Base-by-base conservation (phyloP, 371 early-diverging fungal genomes). In the Sporodiniella umbellata region DNA sequence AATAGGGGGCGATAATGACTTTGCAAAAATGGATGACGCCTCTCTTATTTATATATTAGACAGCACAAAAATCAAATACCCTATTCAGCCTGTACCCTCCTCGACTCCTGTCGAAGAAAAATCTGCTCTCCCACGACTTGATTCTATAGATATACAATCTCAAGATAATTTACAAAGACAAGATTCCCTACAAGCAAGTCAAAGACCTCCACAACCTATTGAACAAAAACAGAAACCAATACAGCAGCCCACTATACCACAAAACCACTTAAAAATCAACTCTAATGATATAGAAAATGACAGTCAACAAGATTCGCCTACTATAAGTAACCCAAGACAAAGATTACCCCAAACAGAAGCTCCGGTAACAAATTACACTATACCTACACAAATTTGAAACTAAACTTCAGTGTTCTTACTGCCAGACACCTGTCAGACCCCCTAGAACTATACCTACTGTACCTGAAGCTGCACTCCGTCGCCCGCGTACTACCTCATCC, bases 41-140 rank as follows among this genome's bases (percentile, higher is more conserved):
- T 62, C 64, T 8, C 43, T 56, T 10, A 55, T 87, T 19, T 80
- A 80, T 52, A 69, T 86, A 39, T 71, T 89, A 37, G 89, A 89
- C 56, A 85, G 89, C 18, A 82, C 79, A 42, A 87, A 86, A 60
- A 87, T 86, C 60, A 78, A 81, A 56, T 87, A 85, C 62, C 83
- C 81, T 50, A 64, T 78, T 15, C 84, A 84, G 12, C n/a, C 45
- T 44, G 28, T 15, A 25, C 38, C 17, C 26, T 40, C 39, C 31
- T 42, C 3, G 14, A 15, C 53, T 21, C 22, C 56, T 17, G 35
- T 21, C 42, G 47, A 54, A 14, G 51, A 55, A 55, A 61, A 61
- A 23, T 2, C n/a, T 15, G 48, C 53, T 3, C 62, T 8, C 5
- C 10, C 44, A 14, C 48, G 42, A 19, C 31, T 44, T 24, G 28